Evolutionary conservation across 164 flowering plant species (phyloP).

Genomic region (Magnolia changhungtana): DNA sequence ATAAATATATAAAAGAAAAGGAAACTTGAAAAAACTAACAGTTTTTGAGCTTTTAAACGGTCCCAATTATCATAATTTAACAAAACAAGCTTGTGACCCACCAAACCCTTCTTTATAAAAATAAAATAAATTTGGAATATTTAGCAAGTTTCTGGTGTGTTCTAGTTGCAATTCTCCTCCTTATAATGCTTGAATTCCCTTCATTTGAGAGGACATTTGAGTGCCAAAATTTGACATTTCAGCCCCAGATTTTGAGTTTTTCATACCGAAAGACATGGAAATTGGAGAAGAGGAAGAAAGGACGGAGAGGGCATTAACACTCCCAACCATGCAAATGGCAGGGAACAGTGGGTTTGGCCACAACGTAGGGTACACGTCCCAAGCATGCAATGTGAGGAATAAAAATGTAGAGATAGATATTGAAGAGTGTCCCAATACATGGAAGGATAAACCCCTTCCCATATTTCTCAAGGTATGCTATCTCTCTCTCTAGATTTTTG

Average conservation of each 20-base stretch:
- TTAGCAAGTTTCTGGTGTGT: constrained; percentile 47
- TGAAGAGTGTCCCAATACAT: constrained; percentile 15
- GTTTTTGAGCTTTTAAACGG: too few relatives aligned
- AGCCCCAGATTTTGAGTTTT: background rate
- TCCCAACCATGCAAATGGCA: constrained; percentile 61
- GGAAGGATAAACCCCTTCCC: constrained; percentile 57
- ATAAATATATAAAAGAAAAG: too few relatives aligned
- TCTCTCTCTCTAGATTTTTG: background rate
- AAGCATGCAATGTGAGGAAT: constrained; percentile 46
- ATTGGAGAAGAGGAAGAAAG: constrained; percentile 36
- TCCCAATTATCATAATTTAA: background rate
- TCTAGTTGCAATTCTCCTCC: constrained; percentile 33
- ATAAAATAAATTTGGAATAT: constrained; percentile 13
- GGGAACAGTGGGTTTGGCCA: constrained; percentile 77
- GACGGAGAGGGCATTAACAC: constrained; percentile 43
- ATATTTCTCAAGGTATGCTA: constrained; percentile 65
- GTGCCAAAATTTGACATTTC: background rate
- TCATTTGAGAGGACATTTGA: background rate
- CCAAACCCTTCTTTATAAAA: constrained; percentile 29
- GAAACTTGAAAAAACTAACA: too few relatives aligned
- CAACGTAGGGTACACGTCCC: constrained; percentile 65
- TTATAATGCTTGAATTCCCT: constrained; percentile 7
- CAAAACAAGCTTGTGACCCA: constrained; percentile 58
- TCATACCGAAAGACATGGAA: constrained; percentile 32
- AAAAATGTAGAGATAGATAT: constrained; percentile 58